Evolutionary conservation across 345 rosid species (phyloP), one percentile per base, ranked within the genome.

Genomic region (Firmiana major): DNA sequence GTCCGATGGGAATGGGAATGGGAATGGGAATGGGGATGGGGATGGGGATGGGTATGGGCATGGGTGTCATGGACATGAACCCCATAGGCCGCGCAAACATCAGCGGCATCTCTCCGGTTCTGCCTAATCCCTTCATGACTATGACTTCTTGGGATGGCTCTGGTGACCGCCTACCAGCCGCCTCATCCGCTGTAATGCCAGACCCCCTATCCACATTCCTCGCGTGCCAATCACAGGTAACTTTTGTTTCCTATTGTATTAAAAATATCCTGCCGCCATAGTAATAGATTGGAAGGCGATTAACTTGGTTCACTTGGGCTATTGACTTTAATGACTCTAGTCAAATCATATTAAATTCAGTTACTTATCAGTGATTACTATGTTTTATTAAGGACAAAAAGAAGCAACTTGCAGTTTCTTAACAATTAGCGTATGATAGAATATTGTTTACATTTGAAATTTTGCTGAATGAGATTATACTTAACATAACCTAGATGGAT

Each of bases 201-300:
- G 99, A 96, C 77, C 91, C 92, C 6, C 58, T 93, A 63, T 78
- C 97, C 8, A 75, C 92, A 24, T 91, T 90, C 83, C 86, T 96
- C 7, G 90, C 99, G 0, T 86, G 89, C 82, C 94, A 92, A 2
- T 77, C 94, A 16, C 97, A 92, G 92, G 93, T 88, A 80, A 9
- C n/a, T 45, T 28, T 24, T 57, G 15, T 54, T 46, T 48, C 62
- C 49, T 43, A 28, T 67, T 6, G 2, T 31, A 8, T 60, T n/a
- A 63, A 26, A 16, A 16, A 7, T 16, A 51, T 42, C 15, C 7
- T 24, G 4, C 54, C 8, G 5, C 60, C 11, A 15, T 13, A 45
- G n/a, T 46, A 45, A 13, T 10, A 19, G 7, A 51, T 36, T 17
- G 21, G 10, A 13, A 43, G 3, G n/a, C n/a, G n/a, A n/a, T n/a